A percentile compares a stretch with the other conserved stretches of the same genome.
Conservation (phyloP, 2,329 filamentous ascomycete species). For the Zymoseptoria pseudotritici region DNA sequence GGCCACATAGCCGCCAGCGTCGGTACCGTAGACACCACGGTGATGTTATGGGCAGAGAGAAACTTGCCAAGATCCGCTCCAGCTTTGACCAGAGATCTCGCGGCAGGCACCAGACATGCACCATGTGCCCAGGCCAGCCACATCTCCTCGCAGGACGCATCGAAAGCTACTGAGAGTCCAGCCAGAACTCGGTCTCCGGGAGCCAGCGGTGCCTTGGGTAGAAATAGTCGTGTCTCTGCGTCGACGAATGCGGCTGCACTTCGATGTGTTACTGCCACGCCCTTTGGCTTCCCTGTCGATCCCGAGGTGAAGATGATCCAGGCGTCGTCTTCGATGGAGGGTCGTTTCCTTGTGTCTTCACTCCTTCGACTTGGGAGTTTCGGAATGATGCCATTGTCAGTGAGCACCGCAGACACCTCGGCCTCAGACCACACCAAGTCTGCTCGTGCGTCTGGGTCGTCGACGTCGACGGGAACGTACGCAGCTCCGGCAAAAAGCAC, state of each 20-base stretch:
- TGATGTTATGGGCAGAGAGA: slow-evolving; percentile 13
- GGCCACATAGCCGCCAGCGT: slow-evolving; percentile 15
- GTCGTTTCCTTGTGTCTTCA: not conserved
- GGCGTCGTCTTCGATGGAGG: not conserved
- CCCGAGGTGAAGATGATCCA: not conserved
- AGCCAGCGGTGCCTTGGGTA: slow-evolving; percentile 7
- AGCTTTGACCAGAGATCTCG: slow-evolving; percentile 15
- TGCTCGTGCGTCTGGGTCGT: not conserved
- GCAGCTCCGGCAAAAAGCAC: not conserved
- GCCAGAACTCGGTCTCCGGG: slow-evolving; percentile 15
- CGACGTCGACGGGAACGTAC: not conserved
- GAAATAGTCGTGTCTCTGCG: not conserved
- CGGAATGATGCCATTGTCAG: slow-evolving; percentile 1
- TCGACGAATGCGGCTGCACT: slow-evolving; percentile 1
- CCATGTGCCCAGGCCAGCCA: slow-evolving; percentile 20
- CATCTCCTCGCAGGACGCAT: slow-evolving; percentile 23
- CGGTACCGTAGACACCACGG: slow-evolving; percentile 18
- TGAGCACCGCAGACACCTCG: not conserved
- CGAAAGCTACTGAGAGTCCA: slow-evolving; percentile 19
- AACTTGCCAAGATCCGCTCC: slow-evolving; percentile 12
- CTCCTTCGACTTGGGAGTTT: not conserved
- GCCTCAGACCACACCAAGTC: not conserved
- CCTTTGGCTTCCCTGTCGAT: not conserved
- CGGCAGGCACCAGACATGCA: slow-evolving; percentile 17
- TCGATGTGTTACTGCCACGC: slow-evolving; percentile 1